phyloP scores from a whole-genome alignment of 2,329 filamentous ascomycete species.

The Pleomassaria siparia region DNA sequence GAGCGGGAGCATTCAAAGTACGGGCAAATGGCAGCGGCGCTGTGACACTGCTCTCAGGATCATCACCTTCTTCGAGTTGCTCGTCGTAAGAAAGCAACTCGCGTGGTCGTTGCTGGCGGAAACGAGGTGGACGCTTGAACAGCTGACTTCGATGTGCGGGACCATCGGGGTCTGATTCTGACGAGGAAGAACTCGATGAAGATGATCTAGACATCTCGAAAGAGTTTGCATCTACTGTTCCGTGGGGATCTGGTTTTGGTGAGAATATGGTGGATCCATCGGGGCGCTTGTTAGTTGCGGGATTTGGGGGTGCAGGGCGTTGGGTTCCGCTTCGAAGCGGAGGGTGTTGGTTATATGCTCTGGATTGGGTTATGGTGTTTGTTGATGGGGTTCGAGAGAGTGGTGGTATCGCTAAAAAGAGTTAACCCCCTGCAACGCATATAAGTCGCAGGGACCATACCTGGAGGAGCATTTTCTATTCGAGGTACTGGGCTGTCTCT shows the following conservation, averaged over 20 bases:
- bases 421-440: no score
- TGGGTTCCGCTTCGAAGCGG: constrained; percentile 28
- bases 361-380: constrained; percentile 49
- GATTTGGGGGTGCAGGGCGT: constrained; percentile 27
- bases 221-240: constrained; percentile 4
- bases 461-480: constrained; percentile 49
- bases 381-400: constrained; percentile 53
- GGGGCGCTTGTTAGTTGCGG: constrained; percentile 18
- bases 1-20: constrained; percentile 3
- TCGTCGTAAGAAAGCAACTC: constrained; percentile 34
- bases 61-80: constrained; percentile 46
- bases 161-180: constrained; percentile 39
- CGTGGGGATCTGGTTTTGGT: constrained; percentile 3
- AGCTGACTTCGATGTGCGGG: constrained; percentile 47
- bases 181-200: constrained; percentile 33
- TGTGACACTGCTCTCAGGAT: constrained; percentile 56
- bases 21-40: constrained; percentile 49
- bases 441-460: constrained; percentile 20
- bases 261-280: constrained; percentile 1
- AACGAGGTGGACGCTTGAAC: constrained; percentile 46
- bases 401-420: no score
- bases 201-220: constrained; percentile 26
- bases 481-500: constrained; percentile 59
- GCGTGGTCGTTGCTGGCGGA: constrained; percentile 32
- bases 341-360: constrained; percentile 23